phyloP scores from a whole-genome alignment of 306 rosid genomes.

The Vicia faba region DNA sequence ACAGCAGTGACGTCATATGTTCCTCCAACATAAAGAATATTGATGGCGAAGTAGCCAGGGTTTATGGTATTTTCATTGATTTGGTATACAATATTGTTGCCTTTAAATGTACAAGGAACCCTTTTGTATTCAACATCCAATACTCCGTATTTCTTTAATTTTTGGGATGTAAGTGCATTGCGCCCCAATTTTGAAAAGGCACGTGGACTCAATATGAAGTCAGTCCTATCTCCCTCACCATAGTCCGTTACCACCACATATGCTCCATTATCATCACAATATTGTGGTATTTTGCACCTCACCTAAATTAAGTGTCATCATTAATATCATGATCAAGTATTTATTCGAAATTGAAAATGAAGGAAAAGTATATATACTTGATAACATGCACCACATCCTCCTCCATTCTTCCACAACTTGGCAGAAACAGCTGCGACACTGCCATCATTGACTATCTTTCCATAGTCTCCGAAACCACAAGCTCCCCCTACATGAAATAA shows the following conservation, averaged over 20 bases:
- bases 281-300: constrained; percentile 32
- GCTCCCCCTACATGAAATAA: constrained; percentile 63
- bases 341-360: too few relatives aligned
- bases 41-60: constrained; percentile 63
- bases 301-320: constrained; percentile 38
- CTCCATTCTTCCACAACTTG: constrained; percentile 61
- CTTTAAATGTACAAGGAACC: constrained; percentile 49
- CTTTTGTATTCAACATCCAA: constrained; percentile 42
- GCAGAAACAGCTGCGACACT: constrained; percentile 68
- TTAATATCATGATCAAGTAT: too few relatives aligned
- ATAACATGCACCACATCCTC: constrained; percentile 87
- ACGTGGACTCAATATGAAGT: constrained; percentile 42
- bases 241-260: constrained; percentile 41
- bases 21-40: constrained; percentile 49
- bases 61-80: constrained; percentile 57
- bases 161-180: not conserved
- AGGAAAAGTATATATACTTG: constrained; percentile 51
- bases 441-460: constrained; percentile 69
- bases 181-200: constrained; percentile 39
- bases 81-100: constrained; percentile 41
- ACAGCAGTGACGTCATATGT: constrained; percentile 53
- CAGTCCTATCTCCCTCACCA: constrained; percentile 50
- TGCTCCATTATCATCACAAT: constrained; percentile 38
- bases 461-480: constrained; percentile 83
- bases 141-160: constrained; percentile 35